A percentile compares a stretch with the other conserved stretches of the same genome.
phyloP scores from a whole-genome alignment of 257 asterid genomes.

The Solanum verrucosum region DNA sequence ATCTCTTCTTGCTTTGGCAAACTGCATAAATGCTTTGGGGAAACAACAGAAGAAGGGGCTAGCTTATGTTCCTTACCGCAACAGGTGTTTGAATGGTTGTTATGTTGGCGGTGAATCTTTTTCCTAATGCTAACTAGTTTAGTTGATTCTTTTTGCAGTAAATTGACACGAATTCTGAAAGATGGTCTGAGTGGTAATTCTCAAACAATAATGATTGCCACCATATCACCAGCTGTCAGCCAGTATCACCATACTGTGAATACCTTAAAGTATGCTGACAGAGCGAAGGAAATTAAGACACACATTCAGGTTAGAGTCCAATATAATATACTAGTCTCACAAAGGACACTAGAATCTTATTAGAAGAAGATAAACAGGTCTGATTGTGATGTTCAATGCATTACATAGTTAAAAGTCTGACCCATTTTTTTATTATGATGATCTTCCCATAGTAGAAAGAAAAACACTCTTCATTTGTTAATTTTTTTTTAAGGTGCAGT shows the following conservation, averaged over 20 bases:
- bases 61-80: constrained; percentile 96
- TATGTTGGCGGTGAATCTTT: background rate
- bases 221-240: constrained; percentile 77
- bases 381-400: background rate
- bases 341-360: background rate
- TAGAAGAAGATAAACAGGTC: background rate
- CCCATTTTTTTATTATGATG: background rate
- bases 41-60: constrained; percentile 93
- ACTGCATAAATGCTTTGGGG: constrained; percentile 94
- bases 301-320: constrained; percentile 72
- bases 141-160: constrained; percentile 43
- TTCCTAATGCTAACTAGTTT: constrained; percentile 6
- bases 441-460: background rate
- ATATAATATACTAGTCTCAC: background rate
- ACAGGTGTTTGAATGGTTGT: constrained; percentile 42
- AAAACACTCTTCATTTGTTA: background rate
- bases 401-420: background rate
- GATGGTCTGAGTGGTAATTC: constrained; percentile 98
- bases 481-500: background rate
- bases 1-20: constrained; percentile 96
- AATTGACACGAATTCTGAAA: constrained; percentile 93
- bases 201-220: constrained; percentile 88
- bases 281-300: constrained; percentile 93
- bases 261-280: constrained; percentile 87
- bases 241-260: constrained; percentile 96